Conservation (phyloP, 495 filamentous ascomycete species). For the Darksidea phi region DNA sequence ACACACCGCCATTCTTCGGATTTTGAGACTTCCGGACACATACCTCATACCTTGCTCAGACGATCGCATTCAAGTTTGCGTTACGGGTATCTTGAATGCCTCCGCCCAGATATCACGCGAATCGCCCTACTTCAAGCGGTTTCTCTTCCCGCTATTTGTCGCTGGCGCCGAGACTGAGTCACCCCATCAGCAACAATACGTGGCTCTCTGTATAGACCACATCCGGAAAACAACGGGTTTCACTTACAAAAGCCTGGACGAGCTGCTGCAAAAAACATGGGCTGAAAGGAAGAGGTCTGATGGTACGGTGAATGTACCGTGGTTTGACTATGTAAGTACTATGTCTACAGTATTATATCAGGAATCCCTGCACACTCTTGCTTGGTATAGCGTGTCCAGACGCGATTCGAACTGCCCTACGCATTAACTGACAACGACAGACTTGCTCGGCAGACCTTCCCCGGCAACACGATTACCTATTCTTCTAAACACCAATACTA, state of each 20-base stretch:
- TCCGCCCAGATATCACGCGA: not conserved
- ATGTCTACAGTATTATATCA: not conserved
- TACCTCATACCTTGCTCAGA: constrained; percentile 7
- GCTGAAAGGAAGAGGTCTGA: constrained; percentile 4
- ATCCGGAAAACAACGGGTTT: constrained; percentile 10
- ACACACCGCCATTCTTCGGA: constrained; percentile 2
- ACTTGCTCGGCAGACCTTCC: constrained; percentile 5
- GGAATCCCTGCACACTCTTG: too few species aligned
- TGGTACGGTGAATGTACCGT: not conserved
- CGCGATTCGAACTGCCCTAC: too few species aligned
- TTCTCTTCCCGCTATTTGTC: constrained; percentile 9
- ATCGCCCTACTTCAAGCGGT: constrained; percentile 6
- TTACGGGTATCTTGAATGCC: not conserved
- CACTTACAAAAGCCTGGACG: not conserved
- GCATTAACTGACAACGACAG: not conserved
- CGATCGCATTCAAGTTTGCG: not conserved
- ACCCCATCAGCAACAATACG: constrained; percentile 8
- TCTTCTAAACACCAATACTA: constrained; percentile 4
- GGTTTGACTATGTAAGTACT: constrained; percentile 14
- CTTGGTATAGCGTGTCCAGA: not conserved
- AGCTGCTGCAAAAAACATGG: constrained; percentile 9
- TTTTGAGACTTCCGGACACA: constrained; percentile 6
- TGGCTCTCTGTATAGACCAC: constrained; percentile 3
- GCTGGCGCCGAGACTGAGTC: constrained; percentile 9
- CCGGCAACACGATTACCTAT: constrained; percentile 9